Evolutionary conservation across 805 yeast species (phyloP).

Genomic region (Pichia kluyveri): DNA sequence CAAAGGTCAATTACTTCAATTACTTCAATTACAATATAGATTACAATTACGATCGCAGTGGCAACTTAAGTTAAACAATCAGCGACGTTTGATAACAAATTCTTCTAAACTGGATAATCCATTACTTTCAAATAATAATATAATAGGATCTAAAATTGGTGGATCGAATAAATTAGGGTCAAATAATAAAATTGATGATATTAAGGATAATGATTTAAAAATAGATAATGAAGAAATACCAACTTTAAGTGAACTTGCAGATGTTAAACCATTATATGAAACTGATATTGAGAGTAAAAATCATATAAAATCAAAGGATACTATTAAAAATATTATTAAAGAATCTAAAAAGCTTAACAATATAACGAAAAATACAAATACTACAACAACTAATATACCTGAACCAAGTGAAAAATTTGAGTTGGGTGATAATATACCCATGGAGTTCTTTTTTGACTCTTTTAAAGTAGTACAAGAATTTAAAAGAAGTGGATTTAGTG

Average conservation of each 20-base stretch:
- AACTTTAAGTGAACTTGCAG: not conserved
- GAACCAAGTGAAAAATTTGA: not conserved
- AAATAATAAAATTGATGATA: too few species aligned
- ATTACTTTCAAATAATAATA: too few species aligned
- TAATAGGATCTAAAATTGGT: too few species aligned
- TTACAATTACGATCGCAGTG: too few species aligned
- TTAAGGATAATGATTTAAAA: not conserved
- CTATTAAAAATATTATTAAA: not conserved
- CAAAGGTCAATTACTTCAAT: too few species aligned
- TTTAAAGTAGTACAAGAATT: constrained; percentile 50
- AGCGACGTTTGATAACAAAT: too few species aligned
- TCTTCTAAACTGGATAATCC: too few species aligned
- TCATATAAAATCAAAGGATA: not conserved
- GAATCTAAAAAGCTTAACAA: not conserved
- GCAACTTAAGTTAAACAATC: too few species aligned
- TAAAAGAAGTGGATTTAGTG: constrained; percentile 47
- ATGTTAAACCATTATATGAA: not conserved
- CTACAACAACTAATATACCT: not conserved
- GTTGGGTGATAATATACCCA: constrained; percentile 13
- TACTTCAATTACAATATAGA: too few species aligned
- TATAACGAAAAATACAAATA: not conserved
- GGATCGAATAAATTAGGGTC: too few species aligned
- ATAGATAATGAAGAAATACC: not conserved
- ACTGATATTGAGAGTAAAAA: not conserved
- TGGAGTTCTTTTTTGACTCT: constrained; percentile 47